Evolutionary conservation across 2,329 filamentous ascomycete species (phyloP).

Genomic region (Exophiala xenobiotica): DNA sequence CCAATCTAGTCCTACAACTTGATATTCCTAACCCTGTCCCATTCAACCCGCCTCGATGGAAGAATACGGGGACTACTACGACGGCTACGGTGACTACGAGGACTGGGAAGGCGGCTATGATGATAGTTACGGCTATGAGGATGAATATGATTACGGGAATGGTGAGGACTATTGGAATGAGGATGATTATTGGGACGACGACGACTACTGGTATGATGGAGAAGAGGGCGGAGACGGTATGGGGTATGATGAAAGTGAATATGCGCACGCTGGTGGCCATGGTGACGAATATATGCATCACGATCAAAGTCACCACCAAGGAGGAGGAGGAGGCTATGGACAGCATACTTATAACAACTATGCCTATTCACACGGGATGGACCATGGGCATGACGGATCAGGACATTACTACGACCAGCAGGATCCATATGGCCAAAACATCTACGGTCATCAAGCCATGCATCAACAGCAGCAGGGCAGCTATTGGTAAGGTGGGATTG

Average conservation of each 20-base stretch:
- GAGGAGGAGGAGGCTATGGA: not conserved
- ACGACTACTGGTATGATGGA: slow-evolving; percentile 5
- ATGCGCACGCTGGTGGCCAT: not conserved
- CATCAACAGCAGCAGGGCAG: not conserved
- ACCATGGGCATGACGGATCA: not conserved
- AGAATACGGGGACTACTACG: not conserved
- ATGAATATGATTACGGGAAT: slow-evolving; percentile 5
- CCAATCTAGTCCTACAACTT: too few species aligned
- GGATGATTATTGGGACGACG: too few species aligned
- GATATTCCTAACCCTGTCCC: too few species aligned
- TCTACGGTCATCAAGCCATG: not conserved
- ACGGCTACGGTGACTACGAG: not conserved
- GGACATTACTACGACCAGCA: not conserved
- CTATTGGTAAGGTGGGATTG: not conserved
- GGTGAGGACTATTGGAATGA: too few species aligned
- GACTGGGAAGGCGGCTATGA: not conserved
- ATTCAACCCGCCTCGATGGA: not conserved
- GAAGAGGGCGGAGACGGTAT: not conserved
- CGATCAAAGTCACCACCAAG: not conserved
- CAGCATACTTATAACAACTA: not conserved
- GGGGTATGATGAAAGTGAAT: not conserved
- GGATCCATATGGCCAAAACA: not conserved
- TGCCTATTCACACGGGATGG: not conserved
- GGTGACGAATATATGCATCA: not conserved
- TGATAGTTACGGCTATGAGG: slow-evolving; percentile 1